These are phyloP conservation scores for Tetrapisispora nanseiensis DNA, from an alignment of 805 yeast species.

Conservation along the genomic window DNA sequence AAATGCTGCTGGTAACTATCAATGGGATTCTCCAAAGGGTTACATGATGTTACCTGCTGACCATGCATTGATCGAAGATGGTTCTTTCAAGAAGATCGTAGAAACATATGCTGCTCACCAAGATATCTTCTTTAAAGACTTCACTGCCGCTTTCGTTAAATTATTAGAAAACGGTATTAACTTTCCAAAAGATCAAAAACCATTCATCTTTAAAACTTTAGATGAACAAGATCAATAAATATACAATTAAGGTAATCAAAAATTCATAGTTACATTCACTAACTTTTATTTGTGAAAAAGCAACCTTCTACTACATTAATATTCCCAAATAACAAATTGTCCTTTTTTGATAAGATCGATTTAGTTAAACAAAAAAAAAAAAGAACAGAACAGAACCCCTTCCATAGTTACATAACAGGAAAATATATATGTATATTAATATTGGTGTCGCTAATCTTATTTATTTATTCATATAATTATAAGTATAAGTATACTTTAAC, in stretches of 20 bases:
- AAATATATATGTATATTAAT: too few relatives aligned
- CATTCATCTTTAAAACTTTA: constrained; percentile 50
- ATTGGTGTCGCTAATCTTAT: too few relatives aligned
- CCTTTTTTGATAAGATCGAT: too few relatives aligned
- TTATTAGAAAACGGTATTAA: constrained; percentile 67
- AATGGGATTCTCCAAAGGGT: constrained; percentile 52
- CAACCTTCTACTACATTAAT: too few relatives aligned
- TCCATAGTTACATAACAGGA: too few relatives aligned
- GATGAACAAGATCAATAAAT: constrained; percentile 43
- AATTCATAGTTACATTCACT: not conserved
- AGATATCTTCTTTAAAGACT: constrained; percentile 51
- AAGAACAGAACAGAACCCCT: too few relatives aligned
- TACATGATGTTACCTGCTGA: constrained; percentile 88
- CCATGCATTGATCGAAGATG: constrained; percentile 55
- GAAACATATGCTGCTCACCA: constrained; percentile 59
- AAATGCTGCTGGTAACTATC: constrained; percentile 51
- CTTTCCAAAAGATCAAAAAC: constrained; percentile 40
- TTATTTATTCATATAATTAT: too few relatives aligned
- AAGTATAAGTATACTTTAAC: too few relatives aligned
- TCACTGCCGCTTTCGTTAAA: constrained; percentile 57
- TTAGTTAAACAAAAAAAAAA: too few relatives aligned
- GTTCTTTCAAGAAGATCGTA: constrained; percentile 50
- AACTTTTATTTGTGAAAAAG: too few relatives aligned
- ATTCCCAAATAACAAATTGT: too few relatives aligned
- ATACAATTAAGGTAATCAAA: too few relatives aligned